phyloP scores from a whole-genome alignment of 1,284 basidiomycete genomes.

The Sporisorium scitamineum region DNA sequence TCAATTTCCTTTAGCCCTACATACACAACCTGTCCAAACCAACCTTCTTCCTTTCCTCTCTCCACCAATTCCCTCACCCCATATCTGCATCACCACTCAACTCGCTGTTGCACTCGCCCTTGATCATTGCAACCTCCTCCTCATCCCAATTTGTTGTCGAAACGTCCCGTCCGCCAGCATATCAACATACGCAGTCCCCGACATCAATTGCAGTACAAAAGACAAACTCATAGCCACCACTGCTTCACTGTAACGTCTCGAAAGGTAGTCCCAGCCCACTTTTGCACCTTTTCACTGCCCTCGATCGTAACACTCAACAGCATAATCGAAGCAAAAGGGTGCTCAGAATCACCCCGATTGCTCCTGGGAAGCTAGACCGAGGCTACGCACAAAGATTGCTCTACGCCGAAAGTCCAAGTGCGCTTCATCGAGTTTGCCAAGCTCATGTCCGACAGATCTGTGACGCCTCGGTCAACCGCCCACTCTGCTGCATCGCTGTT shows the following conservation, averaged over 20 bases:
- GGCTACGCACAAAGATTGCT: constrained; percentile 5
- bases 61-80: neutral
- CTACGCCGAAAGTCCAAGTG: neutral
- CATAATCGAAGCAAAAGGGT: neutral
- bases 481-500: constrained; percentile 32
- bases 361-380: constrained; percentile 1
- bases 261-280: neutral
- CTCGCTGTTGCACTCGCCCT: neutral
- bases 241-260: neutral
- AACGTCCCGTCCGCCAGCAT: neutral
- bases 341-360: neutral
- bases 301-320: neutral
- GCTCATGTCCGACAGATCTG: constrained; percentile 22
- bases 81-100: neutral
- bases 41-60: neutral
- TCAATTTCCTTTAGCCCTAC: neutral
- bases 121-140: neutral
- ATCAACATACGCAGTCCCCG: neutral
- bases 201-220: constrained; percentile 1
- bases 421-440: constrained; percentile 8
- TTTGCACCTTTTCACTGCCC: neutral
- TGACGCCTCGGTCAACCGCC: constrained; percentile 29
- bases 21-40: neutral
- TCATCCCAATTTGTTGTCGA: neutral
- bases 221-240: neutral